These are phyloP conservation scores for Boletus speciosus DNA, from an alignment of 768 basidiomycete genomes.

Conservation along the genomic window DNA sequence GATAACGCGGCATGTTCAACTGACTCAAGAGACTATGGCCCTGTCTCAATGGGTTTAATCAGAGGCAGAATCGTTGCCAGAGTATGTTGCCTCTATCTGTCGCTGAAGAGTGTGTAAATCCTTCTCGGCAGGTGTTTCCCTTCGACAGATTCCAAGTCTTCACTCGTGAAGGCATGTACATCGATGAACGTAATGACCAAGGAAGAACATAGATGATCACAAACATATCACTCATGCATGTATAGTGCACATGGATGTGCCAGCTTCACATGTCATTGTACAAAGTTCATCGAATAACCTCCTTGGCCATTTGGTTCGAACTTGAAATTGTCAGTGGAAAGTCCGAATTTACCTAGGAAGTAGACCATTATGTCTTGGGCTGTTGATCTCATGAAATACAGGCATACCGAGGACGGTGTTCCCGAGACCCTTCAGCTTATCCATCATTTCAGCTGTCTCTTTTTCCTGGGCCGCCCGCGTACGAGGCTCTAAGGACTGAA, in stretches of 20 bases:
- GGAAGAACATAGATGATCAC: background rate
- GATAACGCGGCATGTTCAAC: slow-evolving; percentile 82
- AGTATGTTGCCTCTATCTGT: slow-evolving; percentile 38
- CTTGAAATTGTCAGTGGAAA: slow-evolving; percentile 97
- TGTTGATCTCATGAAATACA: background rate
- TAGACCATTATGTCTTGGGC: background rate
- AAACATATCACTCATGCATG: background rate
- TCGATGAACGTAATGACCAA: slow-evolving; percentile 14
- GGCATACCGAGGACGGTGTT: slow-evolving; percentile 79
- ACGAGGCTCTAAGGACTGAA: slow-evolving; percentile 60
- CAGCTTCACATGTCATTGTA: slow-evolving; percentile 34
- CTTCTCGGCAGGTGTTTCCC: slow-evolving; percentile 28
- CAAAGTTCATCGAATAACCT: slow-evolving; percentile 93
- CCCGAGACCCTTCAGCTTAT: slow-evolving; percentile 88
- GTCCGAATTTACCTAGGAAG: slow-evolving; percentile 77
- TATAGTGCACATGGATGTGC: background rate
- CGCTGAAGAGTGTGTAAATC: background rate
- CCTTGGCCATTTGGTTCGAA: slow-evolving; percentile 91
- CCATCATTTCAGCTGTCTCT: slow-evolving; percentile 90
- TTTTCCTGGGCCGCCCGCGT: slow-evolving; percentile 74
- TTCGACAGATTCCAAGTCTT: slow-evolving; percentile 28
- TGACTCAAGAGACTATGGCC: slow-evolving; percentile 92
- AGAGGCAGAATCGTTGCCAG: slow-evolving; percentile 61
- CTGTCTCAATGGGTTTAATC: slow-evolving; percentile 80
- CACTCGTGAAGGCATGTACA: slow-evolving; percentile 16